Conservation (phyloP, 805 yeast species). For the Yamadazyma scolyti region DNA sequence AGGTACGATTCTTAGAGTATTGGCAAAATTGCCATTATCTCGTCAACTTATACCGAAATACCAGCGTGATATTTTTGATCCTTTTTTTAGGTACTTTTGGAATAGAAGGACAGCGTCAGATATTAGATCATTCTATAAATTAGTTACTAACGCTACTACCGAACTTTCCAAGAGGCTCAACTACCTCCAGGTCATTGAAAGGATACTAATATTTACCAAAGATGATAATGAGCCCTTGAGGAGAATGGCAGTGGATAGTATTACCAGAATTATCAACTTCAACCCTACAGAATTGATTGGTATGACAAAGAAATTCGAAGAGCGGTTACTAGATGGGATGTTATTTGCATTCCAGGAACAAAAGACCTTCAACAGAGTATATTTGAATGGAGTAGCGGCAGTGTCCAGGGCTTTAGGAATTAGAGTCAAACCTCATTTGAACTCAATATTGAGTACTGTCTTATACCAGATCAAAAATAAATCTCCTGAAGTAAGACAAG, state of each 20-base stretch:
- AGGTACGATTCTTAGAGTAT: slow-evolving; percentile 62
- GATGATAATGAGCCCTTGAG: slow-evolving; percentile 83
- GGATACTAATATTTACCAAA: slow-evolving; percentile 56
- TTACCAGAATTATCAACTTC: slow-evolving; percentile 50
- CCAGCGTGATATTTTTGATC: slow-evolving; percentile 49
- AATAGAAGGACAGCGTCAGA: slow-evolving; percentile 76
- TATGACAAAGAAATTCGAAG: slow-evolving; percentile 58
- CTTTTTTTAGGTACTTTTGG: slow-evolving; percentile 77
- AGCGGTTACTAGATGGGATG: slow-evolving; percentile 73
- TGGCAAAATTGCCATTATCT: slow-evolving; percentile 62
- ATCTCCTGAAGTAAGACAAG: slow-evolving; percentile 69
- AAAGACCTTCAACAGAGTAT: slow-evolving; percentile 48
- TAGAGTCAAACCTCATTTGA: slow-evolving; percentile 66
- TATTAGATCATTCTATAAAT: slow-evolving; percentile 42
- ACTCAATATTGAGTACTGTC: slow-evolving; percentile 67
- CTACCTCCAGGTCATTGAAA: slow-evolving; percentile 53
- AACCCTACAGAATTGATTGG: slow-evolving; percentile 40
- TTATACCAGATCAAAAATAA: slow-evolving; percentile 72
- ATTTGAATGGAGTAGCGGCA: slow-evolving; percentile 62
- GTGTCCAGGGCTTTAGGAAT: slow-evolving; percentile 59
- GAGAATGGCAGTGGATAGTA: slow-evolving; percentile 71
- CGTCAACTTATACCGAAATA: slow-evolving; percentile 53
- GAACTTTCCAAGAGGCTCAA: slow-evolving; percentile 68
- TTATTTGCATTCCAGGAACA: slow-evolving; percentile 81
- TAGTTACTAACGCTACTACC: slow-evolving; percentile 71